These are phyloP conservation scores for Diaporthe nobilis DNA, from an alignment of 2,329 filamentous ascomycete genomes.

Conservation along the genomic window DNA sequence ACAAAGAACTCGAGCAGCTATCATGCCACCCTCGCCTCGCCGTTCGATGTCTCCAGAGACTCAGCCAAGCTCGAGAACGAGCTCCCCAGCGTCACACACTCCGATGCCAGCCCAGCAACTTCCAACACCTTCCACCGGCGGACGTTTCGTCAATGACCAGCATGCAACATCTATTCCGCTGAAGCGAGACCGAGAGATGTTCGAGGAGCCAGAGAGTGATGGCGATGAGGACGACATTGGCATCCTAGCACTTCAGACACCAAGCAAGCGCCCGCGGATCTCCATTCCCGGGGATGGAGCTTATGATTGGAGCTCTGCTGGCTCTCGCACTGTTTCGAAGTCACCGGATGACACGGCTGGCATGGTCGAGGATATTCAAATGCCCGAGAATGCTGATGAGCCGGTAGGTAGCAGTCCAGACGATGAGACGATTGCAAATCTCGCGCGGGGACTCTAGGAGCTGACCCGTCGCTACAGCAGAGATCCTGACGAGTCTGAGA, in stretches of 20 bases:
- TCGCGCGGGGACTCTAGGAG: background rate
- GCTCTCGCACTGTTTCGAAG: background rate
- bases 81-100: background rate
- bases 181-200: background rate
- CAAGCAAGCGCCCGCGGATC: slow-evolving; percentile 1
- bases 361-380: fast-evolving
- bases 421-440: background rate
- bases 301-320: background rate
- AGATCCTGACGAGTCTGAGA: background rate
- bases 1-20: background rate
- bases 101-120: background rate
- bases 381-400: background rate
- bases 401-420: background rate
- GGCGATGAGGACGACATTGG: background rate
- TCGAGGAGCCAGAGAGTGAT: background rate
- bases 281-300: background rate
- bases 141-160: background rate
- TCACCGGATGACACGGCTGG: background rate
- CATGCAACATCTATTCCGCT: too few relatives aligned
- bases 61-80: background rate
- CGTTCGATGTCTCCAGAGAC: background rate
- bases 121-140: background rate
- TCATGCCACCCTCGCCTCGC: background rate
- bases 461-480: too few relatives aligned
- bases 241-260: background rate